Evolutionary conservation across 345 rosid species (phyloP), one percentile per base, ranked within the genome.

Genomic region (Eucalyptus viminalis): DNA sequence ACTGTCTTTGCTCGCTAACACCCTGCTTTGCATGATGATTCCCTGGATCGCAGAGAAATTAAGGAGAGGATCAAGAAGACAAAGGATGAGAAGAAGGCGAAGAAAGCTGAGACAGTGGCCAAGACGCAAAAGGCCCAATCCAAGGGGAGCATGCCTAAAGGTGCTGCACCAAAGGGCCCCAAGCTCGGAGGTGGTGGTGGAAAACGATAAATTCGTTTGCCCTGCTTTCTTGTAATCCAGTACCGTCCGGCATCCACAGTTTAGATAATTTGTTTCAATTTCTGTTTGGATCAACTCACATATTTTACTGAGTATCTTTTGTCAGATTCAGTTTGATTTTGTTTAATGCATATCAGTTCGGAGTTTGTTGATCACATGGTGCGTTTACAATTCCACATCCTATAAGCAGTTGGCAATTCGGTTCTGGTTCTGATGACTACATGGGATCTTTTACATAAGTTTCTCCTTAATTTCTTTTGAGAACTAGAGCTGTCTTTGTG

Each of bases 31-130:
- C 31, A 76, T 80, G 65, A 62, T 22, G 50, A 40, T 47, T 65
- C 49, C 16, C 31, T 31, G 37, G 53, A 47, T 89, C 8, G 58
- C 86, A 89, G 91, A 72, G 91, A 89, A 87, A 87, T 89, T 37
- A 89, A 87, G 89, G 91, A 89, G 87, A 89, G 91, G 81, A 81
- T 87, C 81, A 87, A 89, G 89, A 89, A 89, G 87, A 87, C 89
- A 19, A 89, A 89, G 87, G 91, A 89, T 80, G 89, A 89, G n/a
- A 89, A 89, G 91, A 89, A 89, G 91, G 91, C 89, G 4, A 89
- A 89, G 91, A 89, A 89, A 86, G 91, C 91, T 12, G 91, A 89
- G 80, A 44, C 47, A 22, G 76, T 80, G 81, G 87, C 89, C 87
- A 89, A 89, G 83, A 27, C 91, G 4, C 89, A 87, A 45, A 89